Evolutionary conservation across 768 basidiomycete species (phyloP), one percentile per base, ranked within the genome.

Genomic region (Kwoniella newhampshirensis): DNA sequence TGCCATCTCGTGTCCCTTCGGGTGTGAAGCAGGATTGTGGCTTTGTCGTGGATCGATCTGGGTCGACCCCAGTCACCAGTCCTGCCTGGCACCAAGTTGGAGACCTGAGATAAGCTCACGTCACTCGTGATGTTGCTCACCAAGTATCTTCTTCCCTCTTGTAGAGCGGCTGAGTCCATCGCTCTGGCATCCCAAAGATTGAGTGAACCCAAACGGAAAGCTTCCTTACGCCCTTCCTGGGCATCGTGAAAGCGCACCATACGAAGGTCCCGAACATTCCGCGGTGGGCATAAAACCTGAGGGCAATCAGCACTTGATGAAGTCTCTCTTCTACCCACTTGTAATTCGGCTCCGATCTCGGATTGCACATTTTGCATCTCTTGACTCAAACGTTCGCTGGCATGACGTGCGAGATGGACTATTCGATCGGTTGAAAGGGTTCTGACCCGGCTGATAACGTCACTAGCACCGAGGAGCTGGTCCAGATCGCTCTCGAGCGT

Each of bases 121-220:
- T 20, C 12, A 40, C 35, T 17, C 9, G 17, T 20, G n/a, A 30
- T 49, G 36, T 20, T 18, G 35, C 57, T 49, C 21, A 82, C 21
- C 79, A 79, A 0, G 81, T 80, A 13, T 82, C 84, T 7, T 83
- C 83, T 3, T 82, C 85, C 63, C 84, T 86, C 23, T 83, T 56
- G 54, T 28, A 87, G 66, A 83, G 85, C 59, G 82, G 83, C 84
- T 80, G 47, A 80, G 68, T 51, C 77, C 20, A 87, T 57, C 12
- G 78, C 78, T 3, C 83, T 76, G 2, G 83, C 85, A 66, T 93
- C 89, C 89, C 89, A 92, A 3, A 93, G 82, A 0, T 87, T 92
- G 51, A 97, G 63, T 70, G 89, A 87, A 0, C 86, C 91, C 1
- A 77, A 80, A 47, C 89, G 82, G 57, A 82, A 78, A 0, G 81